Percentiles rank a stretch among this genome's conserved stretches.
Evolutionary conservation across 257 asterid species (phyloP).

Genomic region (Henckelia pumila): DNA sequence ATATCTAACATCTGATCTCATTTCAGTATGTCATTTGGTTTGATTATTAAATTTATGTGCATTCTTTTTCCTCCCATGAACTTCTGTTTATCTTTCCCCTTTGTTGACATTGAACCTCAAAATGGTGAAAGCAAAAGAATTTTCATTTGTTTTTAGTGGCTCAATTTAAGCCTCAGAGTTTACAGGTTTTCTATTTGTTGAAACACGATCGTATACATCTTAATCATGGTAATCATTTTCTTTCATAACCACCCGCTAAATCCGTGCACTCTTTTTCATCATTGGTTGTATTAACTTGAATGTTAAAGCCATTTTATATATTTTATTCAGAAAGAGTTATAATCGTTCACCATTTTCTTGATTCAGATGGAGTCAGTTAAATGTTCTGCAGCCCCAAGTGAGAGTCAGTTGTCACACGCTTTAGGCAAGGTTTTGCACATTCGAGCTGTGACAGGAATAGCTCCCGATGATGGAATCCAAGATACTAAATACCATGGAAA

Average conservation of each 20-base stretch:
- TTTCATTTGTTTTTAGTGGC: too few species aligned
- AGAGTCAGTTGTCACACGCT: conserved; percentile 38
- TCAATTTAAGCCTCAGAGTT: background rate
- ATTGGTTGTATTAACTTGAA: background rate
- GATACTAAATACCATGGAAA: conserved; percentile 31
- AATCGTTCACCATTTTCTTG: background rate
- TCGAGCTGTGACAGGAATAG: conserved; percentile 40
- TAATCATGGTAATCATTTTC: background rate
- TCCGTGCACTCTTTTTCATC: background rate
- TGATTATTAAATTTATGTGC: background rate
- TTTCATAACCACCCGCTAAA: too few species aligned
- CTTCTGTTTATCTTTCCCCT: too few species aligned
- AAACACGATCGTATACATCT: too few species aligned
- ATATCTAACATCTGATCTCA: background rate
- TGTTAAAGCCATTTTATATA: background rate
- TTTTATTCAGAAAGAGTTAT: background rate
- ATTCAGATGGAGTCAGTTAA: conserved; percentile 5
- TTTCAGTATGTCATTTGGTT: background rate
- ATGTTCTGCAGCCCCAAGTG: conserved; percentile 30
- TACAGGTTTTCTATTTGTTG: too few species aligned
- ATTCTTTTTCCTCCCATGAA: background rate
- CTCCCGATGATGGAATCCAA: conserved; percentile 32
- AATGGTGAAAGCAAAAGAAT: too few species aligned
- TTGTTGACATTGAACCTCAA: too few species aligned
- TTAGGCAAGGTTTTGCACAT: conserved; percentile 55